Percentiles rank a stretch among this genome's conserved stretches.
phyloP scores from a whole-genome alignment of 345 rosid genomes.

The Populus pruinosa region DNA sequence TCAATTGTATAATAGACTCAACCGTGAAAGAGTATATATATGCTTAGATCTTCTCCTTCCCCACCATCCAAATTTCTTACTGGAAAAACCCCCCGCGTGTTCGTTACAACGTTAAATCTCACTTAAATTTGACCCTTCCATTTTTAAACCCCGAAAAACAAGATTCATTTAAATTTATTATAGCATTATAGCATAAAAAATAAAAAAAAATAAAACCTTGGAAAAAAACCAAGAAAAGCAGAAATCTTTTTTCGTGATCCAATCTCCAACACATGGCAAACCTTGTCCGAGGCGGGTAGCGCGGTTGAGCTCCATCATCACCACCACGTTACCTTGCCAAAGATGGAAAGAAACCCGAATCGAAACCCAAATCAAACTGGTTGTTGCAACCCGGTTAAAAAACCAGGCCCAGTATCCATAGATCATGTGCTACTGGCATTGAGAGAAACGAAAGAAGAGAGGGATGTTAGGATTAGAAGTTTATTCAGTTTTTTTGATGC shows the following conservation, averaged over 20 bases:
- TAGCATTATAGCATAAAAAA: not conserved
- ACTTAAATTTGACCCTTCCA: not conserved
- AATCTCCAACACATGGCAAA: not conserved
- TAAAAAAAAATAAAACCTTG: not conserved
- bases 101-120: not conserved
- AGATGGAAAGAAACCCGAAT: conserved; percentile 34
- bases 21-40: too few species aligned
- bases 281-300: conserved; percentile 26
- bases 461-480: conserved; percentile 62
- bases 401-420: conserved; percentile 54
- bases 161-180: not conserved
- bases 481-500: conserved; percentile 72
- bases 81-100: not conserved
- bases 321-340: conserved; percentile 17
- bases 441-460: conserved; percentile 77
- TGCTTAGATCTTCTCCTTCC: not conserved
- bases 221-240: not conserved
- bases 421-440: conserved; percentile 76
- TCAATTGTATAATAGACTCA: not conserved
- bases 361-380: conserved; percentile 32
- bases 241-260: not conserved
- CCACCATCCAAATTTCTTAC: not conserved
- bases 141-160: not conserved
- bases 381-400: conserved; percentile 42
- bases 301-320: conserved; percentile 24